A percentile compares a stretch with the other conserved stretches of the same genome.
Conservation (phyloP, 352 stramenopile genomes). For the Pythium oligandrum region DNA sequence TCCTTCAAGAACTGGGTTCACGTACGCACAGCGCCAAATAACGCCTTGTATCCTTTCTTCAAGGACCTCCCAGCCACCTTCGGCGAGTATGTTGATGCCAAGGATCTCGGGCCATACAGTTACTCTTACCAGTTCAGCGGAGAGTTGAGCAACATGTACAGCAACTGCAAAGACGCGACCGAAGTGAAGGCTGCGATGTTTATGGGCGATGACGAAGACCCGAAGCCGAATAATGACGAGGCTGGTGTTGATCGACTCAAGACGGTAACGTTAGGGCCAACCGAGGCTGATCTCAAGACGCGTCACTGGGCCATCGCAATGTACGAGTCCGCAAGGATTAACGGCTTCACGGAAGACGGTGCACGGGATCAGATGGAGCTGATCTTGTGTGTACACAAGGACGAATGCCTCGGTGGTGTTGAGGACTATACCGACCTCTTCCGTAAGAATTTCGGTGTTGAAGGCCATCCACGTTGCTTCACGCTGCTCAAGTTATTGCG, state of each 20-base stretch:
- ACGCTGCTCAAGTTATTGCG: constrained; percentile 30
- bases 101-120: constrained; percentile 46
- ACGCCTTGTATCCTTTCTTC: constrained; percentile 57
- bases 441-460: constrained; percentile 34
- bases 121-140: constrained; percentile 56
- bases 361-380: constrained; percentile 50
- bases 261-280: not conserved
- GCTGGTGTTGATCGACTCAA: not conserved
- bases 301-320: constrained; percentile 41
- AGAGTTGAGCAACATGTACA: constrained; percentile 40
- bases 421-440: constrained; percentile 38
- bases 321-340: constrained; percentile 40
- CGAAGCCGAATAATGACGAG: no score
- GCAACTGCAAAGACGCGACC: constrained; percentile 35
- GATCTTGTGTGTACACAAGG: constrained; percentile 41
- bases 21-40: constrained; percentile 29
- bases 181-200: constrained; percentile 17
- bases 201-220: not conserved
- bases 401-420: constrained; percentile 44
- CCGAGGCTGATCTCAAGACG: constrained; percentile 10
- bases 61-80: constrained; percentile 45
- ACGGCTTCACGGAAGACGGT: constrained; percentile 31
- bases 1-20: constrained; percentile 15
- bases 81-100: constrained; percentile 40
- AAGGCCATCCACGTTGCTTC: constrained; percentile 46